phyloP scores from a whole-genome alignment of 768 basidiomycete genomes.

The Lepiota brunneoincarnata region DNA sequence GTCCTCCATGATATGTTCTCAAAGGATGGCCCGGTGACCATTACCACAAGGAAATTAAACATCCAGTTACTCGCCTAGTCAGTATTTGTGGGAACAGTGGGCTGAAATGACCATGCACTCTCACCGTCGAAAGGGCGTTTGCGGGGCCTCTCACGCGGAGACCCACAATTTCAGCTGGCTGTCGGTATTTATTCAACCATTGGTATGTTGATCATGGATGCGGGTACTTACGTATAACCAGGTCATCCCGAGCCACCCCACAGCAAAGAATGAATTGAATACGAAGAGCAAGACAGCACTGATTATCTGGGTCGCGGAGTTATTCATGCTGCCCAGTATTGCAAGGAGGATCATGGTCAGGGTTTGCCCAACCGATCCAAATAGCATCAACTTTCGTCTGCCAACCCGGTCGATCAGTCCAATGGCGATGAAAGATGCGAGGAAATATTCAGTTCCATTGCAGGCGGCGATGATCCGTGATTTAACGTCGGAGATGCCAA shows the following conservation, averaged over 20 bases:
- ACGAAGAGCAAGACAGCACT: slow-evolving; percentile 60
- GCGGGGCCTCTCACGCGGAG: slow-evolving; percentile 61
- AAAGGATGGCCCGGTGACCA: slow-evolving; percentile 61
- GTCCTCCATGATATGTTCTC: slow-evolving; percentile 57
- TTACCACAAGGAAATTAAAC: slow-evolving; percentile 59
- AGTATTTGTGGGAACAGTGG: not conserved
- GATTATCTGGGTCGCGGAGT: slow-evolving; percentile 43
- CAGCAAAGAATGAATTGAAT: slow-evolving; percentile 71
- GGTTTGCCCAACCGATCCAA: slow-evolving; percentile 60
- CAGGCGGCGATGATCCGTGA: slow-evolving; percentile 63
- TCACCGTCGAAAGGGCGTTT: slow-evolving; percentile 57
- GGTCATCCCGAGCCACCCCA: slow-evolving; percentile 71
- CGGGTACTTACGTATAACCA: slow-evolving; percentile 57
- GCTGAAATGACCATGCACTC: not conserved
- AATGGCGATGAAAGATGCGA: slow-evolving; percentile 71
- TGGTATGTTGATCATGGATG: not conserved
- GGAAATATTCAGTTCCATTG: slow-evolving; percentile 70
- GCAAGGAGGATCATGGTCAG: slow-evolving; percentile 60
- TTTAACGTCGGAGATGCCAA: slow-evolving; percentile 56
- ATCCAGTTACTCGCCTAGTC: slow-evolving; percentile 47
- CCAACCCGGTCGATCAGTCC: slow-evolving; percentile 71
- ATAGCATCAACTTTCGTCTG: slow-evolving; percentile 69
- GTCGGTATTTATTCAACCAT: not conserved
- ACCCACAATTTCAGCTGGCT: slow-evolving; percentile 68
- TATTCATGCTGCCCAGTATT: slow-evolving; percentile 51